These are phyloP conservation scores for Rhizophagus clarus DNA, from an alignment of 192 early-diverging fungal species.

Conservation along the genomic window DNA sequence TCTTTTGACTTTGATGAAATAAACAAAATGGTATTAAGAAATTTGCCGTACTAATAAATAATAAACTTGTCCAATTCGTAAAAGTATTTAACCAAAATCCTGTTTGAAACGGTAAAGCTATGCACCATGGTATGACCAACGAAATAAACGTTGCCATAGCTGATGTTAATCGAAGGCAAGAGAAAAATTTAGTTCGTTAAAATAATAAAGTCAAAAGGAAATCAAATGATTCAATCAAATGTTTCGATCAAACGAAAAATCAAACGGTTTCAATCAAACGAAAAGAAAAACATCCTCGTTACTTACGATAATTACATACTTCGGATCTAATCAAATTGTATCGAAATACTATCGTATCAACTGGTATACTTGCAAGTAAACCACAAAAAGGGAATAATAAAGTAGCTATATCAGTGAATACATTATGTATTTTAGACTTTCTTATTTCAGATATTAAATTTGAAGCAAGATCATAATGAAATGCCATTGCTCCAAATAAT, in stretches of 20 bases:
- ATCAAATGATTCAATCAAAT: too few relatives aligned
- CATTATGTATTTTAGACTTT: slow-evolving; percentile 18
- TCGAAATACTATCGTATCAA: slow-evolving; percentile 66
- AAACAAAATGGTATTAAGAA: slow-evolving; percentile 71
- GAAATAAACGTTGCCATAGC: slow-evolving; percentile 50
- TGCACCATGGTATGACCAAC: slow-evolving; percentile 54
- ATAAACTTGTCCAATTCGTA: slow-evolving; percentile 63
- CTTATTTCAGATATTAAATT: slow-evolving; percentile 44
- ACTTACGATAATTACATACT: slow-evolving; percentile 47
- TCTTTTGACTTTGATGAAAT: slow-evolving; percentile 38
- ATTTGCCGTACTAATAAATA: slow-evolving; percentile 65
- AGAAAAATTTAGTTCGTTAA: not conserved
- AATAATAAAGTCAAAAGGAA: too few relatives aligned
- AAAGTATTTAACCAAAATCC: slow-evolving; percentile 56
- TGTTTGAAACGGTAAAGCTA: slow-evolving; percentile 70
- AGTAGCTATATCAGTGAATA: slow-evolving; percentile 42
- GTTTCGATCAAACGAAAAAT: too few relatives aligned
- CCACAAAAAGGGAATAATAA: slow-evolving; percentile 54
- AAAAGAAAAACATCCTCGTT: too few relatives aligned
- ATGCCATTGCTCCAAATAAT: slow-evolving; percentile 52
- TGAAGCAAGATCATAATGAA: slow-evolving; percentile 38
- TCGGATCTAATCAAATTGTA: slow-evolving; percentile 56
- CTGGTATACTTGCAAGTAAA: slow-evolving; percentile 71
- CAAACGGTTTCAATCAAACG: too few relatives aligned
- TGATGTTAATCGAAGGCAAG: slow-evolving; percentile 29